phyloP scores from a whole-genome alignment of 306 rosid genomes.

The Cyclanthera cordifolia region DNA sequence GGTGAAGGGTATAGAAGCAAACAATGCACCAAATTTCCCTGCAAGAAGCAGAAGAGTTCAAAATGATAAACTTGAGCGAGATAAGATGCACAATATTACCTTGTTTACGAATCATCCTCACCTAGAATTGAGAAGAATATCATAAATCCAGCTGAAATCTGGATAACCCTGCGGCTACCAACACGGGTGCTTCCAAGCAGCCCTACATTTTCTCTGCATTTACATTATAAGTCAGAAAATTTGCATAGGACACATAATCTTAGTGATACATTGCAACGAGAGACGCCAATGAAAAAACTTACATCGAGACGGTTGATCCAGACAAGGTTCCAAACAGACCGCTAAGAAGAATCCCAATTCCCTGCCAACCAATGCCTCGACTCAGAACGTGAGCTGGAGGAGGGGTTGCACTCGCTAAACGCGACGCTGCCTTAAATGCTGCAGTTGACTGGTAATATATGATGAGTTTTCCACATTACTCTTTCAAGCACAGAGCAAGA shows the following conservation, averaged over 20 bases:
- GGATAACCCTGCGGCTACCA: slow-evolving; percentile 95
- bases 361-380: slow-evolving; percentile 99
- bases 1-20: slow-evolving; percentile 93
- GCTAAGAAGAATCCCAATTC: slow-evolving; percentile 77
- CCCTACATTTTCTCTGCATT: slow-evolving; percentile 84
- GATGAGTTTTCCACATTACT: not conserved
- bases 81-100: not conserved
- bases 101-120: slow-evolving; percentile 16
- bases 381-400: slow-evolving; percentile 99
- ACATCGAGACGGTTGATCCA: slow-evolving; percentile 86
- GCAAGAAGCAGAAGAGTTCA: slow-evolving; percentile 20
- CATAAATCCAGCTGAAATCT: slow-evolving; percentile 96
- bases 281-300: slow-evolving; percentile 16
- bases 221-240: slow-evolving; percentile 7
- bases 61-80: slow-evolving; percentile 1
- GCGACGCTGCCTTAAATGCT: slow-evolving; percentile 91
- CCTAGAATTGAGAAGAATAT: slow-evolving; percentile 93
- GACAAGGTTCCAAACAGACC: slow-evolving; percentile 89
- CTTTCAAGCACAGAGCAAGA: not conserved
- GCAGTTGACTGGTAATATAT: slow-evolving; percentile 68
- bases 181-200: slow-evolving; percentile 97
- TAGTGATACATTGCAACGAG: not conserved
- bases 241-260: not conserved
- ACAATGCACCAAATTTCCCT: slow-evolving; percentile 96
- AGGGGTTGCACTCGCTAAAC: slow-evolving; percentile 94